These are phyloP conservation scores for Peterozyma xylosa DNA, from an alignment of 805 yeast genomes.

Conservation along the genomic window DNA sequence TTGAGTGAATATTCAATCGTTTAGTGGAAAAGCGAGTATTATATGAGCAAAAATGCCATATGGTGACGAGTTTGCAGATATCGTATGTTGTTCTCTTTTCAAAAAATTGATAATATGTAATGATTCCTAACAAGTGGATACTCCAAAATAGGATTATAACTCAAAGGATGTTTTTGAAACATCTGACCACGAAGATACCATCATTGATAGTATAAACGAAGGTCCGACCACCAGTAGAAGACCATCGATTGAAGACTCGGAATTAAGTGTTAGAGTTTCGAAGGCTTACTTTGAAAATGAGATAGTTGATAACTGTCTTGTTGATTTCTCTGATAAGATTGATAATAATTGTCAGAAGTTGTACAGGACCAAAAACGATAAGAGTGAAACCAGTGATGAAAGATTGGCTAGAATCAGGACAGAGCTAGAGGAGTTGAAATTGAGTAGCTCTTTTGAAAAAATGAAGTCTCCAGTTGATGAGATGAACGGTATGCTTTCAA, in stretches of 20 bases:
- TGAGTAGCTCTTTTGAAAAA: neutral
- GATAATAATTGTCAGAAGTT: neutral
- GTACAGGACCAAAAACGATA: neutral
- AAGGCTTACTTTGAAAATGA: slow-evolving; percentile 6
- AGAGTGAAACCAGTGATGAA: slow-evolving; percentile 3
- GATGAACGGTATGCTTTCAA: neutral
- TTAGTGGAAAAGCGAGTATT: too few relatives aligned
- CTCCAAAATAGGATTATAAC: slow-evolving; percentile 1
- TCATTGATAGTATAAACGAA: neutral
- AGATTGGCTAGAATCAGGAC: slow-evolving; percentile 7
- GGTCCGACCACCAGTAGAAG: neutral
- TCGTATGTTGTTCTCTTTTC: too few relatives aligned
- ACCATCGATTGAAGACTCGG: slow-evolving; percentile 5
- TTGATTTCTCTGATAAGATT: slow-evolving; percentile 5
- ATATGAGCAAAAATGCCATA: too few relatives aligned
- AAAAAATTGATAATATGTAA: too few relatives aligned
- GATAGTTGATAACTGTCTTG: neutral
- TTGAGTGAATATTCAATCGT: too few relatives aligned
- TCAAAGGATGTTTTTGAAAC: slow-evolving; percentile 9
- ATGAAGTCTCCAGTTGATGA: neutral
- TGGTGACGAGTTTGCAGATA: too few relatives aligned
- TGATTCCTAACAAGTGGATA: too few relatives aligned
- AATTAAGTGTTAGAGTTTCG: neutral
- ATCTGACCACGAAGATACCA: slow-evolving; percentile 5
- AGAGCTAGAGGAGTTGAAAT: slow-evolving; percentile 9